Evolutionary conservation across 192 early-diverging fungal genomes (phyloP).

Genomic region (Thamnidium elegans): DNA sequence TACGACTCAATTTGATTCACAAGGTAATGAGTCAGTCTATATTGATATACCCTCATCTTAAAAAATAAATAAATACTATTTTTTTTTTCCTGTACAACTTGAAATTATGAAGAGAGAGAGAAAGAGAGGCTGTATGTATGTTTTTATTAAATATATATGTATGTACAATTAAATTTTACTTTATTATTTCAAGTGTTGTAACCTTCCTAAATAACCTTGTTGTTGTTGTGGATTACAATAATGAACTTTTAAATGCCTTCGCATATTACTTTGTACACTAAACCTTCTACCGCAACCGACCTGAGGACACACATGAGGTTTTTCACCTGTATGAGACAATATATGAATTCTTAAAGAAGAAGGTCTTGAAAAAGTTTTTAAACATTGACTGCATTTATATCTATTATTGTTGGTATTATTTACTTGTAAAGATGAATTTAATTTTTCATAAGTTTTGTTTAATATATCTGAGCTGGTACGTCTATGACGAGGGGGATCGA

Average conservation of each 20-base stretch:
- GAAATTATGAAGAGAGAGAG: too few relatives aligned
- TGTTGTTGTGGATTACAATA: constrained; percentile 10
- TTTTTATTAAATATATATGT: too few relatives aligned
- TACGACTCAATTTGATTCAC: constrained; percentile 5
- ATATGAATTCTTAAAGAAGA: constrained; percentile 23
- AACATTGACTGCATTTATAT: constrained; percentile 18
- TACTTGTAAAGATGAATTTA: not conserved
- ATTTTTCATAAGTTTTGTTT: not conserved
- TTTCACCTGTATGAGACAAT: constrained; percentile 20
- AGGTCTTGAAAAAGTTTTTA: constrained; percentile 17
- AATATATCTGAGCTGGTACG: not conserved
- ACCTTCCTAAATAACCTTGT: not conserved
- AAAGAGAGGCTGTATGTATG: too few relatives aligned
- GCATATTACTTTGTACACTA: constrained; percentile 25
- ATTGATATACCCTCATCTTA: not conserved
- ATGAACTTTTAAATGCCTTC: constrained; percentile 15
- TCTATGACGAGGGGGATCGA: not conserved
- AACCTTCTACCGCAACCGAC: constrained; percentile 14
- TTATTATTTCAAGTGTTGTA: too few relatives aligned
- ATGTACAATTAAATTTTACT: too few relatives aligned
- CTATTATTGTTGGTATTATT: not conserved
- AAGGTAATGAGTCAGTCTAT: constrained; percentile 10
- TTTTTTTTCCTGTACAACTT: too few relatives aligned
- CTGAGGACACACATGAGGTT: constrained; percentile 19
- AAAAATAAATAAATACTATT: too few relatives aligned